phyloP scores from a whole-genome alignment of 1,284 basidiomycete genomes.

The Pterula multifida region DNA sequence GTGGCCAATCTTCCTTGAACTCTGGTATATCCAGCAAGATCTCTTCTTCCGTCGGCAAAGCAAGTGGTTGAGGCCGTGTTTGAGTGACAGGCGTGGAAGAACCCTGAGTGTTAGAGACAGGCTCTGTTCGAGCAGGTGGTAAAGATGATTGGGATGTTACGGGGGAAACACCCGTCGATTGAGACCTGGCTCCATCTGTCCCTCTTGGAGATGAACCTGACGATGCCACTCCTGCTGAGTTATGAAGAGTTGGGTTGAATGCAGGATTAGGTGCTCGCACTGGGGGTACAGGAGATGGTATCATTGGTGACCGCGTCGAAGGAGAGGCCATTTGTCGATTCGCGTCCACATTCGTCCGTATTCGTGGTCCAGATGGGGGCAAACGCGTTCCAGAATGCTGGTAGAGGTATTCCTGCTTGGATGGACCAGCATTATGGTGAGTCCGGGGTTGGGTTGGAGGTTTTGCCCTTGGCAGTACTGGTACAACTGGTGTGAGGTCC shows the following conservation, averaged over 20 bases:
- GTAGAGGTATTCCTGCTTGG: not conserved
- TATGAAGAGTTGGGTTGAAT: no score
- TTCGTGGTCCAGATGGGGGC: not conserved
- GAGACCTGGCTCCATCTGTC: not conserved
- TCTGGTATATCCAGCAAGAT: not conserved
- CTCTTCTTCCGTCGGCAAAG: not conserved
- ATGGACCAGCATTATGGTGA: not conserved
- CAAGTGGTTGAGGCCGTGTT: not conserved
- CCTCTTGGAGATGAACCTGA: not conserved
- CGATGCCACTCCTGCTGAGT: not conserved
- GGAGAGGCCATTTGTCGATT: not conserved
- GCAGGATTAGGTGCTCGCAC: not conserved
- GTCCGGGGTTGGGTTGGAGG: not conserved
- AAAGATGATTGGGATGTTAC: not conserved
- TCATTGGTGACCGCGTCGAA: not conserved
- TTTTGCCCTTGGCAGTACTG: not conserved
- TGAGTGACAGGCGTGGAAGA: no score
- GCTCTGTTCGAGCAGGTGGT: not conserved
- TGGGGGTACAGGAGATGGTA: not conserved
- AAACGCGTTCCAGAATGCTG: not conserved
- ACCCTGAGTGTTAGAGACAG: not conserved
- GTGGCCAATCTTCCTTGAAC: not conserved
- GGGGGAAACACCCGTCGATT: not conserved
- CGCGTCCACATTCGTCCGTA: not conserved
- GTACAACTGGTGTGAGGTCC: not conserved